Evolutionary conservation across 2,329 filamentous ascomycete genomes (phyloP), one percentile per base, ranked within the genome.

Genomic region (Colletotrichum euphorbiae): DNA sequence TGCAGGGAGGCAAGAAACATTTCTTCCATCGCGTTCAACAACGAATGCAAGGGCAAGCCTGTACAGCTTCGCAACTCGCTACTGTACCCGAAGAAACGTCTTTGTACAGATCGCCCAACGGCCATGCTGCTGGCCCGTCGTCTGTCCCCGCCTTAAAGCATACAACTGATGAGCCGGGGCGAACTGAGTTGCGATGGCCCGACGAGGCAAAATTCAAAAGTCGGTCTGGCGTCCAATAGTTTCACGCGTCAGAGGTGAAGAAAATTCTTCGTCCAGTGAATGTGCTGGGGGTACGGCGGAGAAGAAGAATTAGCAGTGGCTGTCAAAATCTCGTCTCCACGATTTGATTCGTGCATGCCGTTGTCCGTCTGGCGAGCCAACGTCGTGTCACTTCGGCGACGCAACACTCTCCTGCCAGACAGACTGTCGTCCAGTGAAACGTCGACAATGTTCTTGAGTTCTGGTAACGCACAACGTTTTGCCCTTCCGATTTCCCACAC

Each of bases 1-100:
- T 65, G 66, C 61, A 69, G 66, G 61, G 61, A 59, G 66, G 42
- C 3, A 60, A 69, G 66, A 69, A 69, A 69, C 66, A 66, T 66
- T 38, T 65, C 48, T 46, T 48, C 62, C 28, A 40, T 45, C 66
- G 66, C 66, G 33, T 69, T 61, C 61, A 11, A 48, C 61, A 11
- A 48, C 57, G 13, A 24, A 48, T 69, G 66, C 66, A 69, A 69
- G 66, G 61, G 54, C 66, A 51, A 60, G 61, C 55, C 61, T 59
- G 65, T 54, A 42, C 48, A n/a, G 45, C 57, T 60, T 50, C 19
- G 31, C 31, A 38, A n/a, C 31, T 19, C 42, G n/a, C 33, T 6
- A 43, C n/a, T n/a, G n/a, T n/a, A n/a, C 19, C 50, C 40, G 54
- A 58, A 54, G 48, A 68, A 65, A 55, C 48, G 17, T 9, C 43